Conservation (phyloP, 495 filamentous ascomycete genomes). For the Tuber calosporum region DNA sequence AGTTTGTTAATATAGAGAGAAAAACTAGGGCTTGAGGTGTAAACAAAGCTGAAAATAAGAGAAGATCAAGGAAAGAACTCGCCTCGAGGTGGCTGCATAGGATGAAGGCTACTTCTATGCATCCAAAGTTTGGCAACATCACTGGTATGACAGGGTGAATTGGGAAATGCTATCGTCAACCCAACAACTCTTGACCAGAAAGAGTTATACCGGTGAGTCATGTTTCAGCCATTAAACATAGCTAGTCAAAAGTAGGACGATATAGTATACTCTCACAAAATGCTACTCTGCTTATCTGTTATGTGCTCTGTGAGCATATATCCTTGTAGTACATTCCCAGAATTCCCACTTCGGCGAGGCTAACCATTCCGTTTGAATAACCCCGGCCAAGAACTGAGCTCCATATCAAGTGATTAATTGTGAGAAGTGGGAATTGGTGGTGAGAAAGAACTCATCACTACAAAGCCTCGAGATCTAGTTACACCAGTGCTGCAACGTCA, state of each 20-base stretch:
- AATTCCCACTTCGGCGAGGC: not conserved
- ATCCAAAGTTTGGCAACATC: not conserved
- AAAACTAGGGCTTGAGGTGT: not conserved
- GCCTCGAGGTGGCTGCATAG: not conserved
- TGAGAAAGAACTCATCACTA: not conserved
- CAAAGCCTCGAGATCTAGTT: not conserved
- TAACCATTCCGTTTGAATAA: not conserved
- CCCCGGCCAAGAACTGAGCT: not conserved
- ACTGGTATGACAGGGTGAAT: not conserved
- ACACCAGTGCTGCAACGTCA: not conserved
- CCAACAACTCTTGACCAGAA: not conserved
- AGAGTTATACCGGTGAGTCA: not conserved
- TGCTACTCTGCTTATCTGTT: not conserved
- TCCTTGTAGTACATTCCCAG: not conserved
- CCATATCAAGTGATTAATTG: not conserved
- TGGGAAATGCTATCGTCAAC: not conserved
- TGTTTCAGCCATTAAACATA: not conserved
- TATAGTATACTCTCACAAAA: not conserved
- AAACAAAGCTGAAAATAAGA: not conserved
- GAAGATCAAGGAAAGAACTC: not conserved
- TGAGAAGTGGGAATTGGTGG: not conserved
- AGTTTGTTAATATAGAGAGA: too few species aligned
- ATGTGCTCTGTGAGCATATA: not conserved
- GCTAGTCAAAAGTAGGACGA: not conserved
- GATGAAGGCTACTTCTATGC: not conserved